phyloP scores from a whole-genome alignment of 805 yeast species.

The Ogataea neopini region DNA sequence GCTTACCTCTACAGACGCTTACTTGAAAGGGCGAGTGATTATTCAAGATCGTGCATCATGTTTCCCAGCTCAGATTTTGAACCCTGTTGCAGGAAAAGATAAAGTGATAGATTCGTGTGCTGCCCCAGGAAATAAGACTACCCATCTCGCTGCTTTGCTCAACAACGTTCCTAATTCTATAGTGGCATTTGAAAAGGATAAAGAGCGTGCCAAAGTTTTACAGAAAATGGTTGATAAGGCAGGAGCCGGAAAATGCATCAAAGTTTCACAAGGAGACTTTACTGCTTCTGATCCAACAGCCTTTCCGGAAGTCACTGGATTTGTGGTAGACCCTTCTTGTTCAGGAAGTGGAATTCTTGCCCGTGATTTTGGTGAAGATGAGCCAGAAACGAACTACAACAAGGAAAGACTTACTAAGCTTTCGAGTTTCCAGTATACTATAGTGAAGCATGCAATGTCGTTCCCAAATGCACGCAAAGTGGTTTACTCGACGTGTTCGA shows the following conservation, averaged over 20 bases:
- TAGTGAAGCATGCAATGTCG: slow-evolving; percentile 82
- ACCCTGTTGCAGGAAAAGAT: slow-evolving; percentile 55
- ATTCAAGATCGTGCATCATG: slow-evolving; percentile 97
- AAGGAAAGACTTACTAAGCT: slow-evolving; percentile 68
- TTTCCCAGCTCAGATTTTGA: slow-evolving; percentile 85
- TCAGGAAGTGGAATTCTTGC: slow-evolving; percentile 98
- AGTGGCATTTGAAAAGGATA: slow-evolving; percentile 87
- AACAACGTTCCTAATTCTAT: slow-evolving; percentile 45
- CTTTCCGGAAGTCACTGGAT: slow-evolving; percentile 67
- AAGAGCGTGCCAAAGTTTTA: slow-evolving; percentile 66
- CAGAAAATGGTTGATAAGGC: slow-evolving; percentile 80
- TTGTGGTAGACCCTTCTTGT: slow-evolving; percentile 95
- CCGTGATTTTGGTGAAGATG: slow-evolving; percentile 66
- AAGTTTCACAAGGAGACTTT: slow-evolving; percentile 56
- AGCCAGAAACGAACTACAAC: slow-evolving; percentile 42
- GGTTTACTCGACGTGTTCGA: slow-evolving; percentile 94
- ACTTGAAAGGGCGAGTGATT: slow-evolving; percentile 74
- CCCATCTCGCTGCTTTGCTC: slow-evolving; percentile 78
- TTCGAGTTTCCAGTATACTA: slow-evolving; percentile 83
- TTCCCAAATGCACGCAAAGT: slow-evolving; percentile 78
- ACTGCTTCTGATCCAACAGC: slow-evolving; percentile 59
- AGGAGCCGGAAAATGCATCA: slow-evolving; percentile 51
- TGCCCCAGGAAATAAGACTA: slow-evolving; percentile 98
- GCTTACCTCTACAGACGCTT: slow-evolving; percentile 66
- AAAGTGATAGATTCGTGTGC: slow-evolving; percentile 90